Conservation (phyloP, 305 asterid genomes). For the Euphrasia arctica region DNA sequence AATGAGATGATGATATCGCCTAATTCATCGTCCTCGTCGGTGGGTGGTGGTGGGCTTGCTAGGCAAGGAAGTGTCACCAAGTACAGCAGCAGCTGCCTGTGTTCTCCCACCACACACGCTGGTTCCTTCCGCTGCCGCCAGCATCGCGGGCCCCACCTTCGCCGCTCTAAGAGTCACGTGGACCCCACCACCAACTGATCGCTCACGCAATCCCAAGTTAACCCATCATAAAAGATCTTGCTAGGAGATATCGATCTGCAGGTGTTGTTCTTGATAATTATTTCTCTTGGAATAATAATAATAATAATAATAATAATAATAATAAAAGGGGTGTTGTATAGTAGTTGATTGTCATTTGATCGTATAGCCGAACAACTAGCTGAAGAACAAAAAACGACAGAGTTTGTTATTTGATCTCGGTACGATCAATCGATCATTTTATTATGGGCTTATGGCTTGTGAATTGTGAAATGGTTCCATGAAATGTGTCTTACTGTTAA, state of each 20-base stretch:
- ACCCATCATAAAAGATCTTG: constrained; percentile 3
- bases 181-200: constrained; percentile 9
- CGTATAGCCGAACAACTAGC: neutral
- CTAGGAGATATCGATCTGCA: neutral
- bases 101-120: constrained; percentile 71
- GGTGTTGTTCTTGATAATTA: neutral
- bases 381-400: neutral
- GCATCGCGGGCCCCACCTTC: constrained; percentile 44
- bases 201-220: constrained; percentile 33
- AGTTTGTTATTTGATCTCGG: neutral
- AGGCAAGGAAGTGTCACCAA: constrained; percentile 52
- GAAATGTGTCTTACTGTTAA: neutral
- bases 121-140: constrained; percentile 74
- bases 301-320: neutral
- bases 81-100: constrained; percentile 51
- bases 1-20: constrained; percentile 5
- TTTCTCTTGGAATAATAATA: neutral
- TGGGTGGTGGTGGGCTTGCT: constrained; percentile 12
- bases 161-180: constrained; percentile 44
- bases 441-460: neutral
- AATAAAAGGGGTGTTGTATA: neutral
- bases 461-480: neutral
- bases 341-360: no score
- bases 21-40: constrained; percentile 19
- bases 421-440: neutral